Conservation (phyloP, 2,329 filamentous ascomycete species). For the Fusarium sp. region DNA sequence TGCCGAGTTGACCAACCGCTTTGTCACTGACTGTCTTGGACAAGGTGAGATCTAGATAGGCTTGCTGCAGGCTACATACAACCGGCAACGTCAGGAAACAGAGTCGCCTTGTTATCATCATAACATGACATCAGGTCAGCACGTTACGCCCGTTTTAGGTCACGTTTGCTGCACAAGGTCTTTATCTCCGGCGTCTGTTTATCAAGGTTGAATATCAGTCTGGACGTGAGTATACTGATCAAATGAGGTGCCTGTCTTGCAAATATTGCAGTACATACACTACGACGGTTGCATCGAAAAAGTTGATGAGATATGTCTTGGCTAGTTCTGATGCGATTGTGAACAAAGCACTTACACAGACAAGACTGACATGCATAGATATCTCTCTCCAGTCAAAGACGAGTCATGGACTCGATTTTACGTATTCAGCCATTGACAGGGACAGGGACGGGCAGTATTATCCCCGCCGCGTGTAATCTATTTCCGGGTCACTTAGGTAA, state of each 20-base stretch:
- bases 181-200: conserved; percentile 20
- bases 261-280: background rate
- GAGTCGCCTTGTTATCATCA: conserved; percentile 13
- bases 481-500: conserved; percentile 19
- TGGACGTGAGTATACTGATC: background rate
- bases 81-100: conserved; percentile 1
- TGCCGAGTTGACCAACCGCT: conserved; percentile 17
- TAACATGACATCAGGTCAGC: conserved; percentile 38
- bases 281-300: background rate
- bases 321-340: conserved; percentile 9
- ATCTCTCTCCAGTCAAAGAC: background rate
- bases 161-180: conserved; percentile 24
- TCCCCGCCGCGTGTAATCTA: conserved; percentile 26
- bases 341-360: conserved; percentile 1
- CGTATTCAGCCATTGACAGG: conserved; percentile 2
- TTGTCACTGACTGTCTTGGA: background rate
- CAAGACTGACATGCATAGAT: background rate
- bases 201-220: background rate
- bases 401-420: conserved; percentile 18
- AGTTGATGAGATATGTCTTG: background rate
- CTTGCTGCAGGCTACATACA: background rate
- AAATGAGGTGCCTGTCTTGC: background rate
- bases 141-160: conserved; percentile 21
- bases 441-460: conserved; percentile 3
- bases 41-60: background rate